Conservation (phyloP, 2,329 filamentous ascomycete genomes). For the Pestalotiopsis sp. region DNA sequence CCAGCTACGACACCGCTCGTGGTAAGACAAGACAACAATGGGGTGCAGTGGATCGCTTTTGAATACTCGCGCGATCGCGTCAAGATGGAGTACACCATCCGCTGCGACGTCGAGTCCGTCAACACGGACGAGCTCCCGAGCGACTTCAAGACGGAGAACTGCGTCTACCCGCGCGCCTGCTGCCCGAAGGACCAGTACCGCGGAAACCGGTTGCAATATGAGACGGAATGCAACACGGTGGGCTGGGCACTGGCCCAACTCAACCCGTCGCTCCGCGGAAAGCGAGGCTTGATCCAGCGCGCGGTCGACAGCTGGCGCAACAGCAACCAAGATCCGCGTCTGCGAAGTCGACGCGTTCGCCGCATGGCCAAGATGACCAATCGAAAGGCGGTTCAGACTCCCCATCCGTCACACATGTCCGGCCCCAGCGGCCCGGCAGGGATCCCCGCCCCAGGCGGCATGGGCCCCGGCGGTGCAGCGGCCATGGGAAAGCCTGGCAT, state of each 20-base stretch:
- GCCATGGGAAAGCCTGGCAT: conserved; percentile 69
- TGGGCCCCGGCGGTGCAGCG: conserved; percentile 58
- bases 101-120: conserved; percentile 96
- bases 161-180: conserved; percentile 94
- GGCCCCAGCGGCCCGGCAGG: conserved; percentile 67
- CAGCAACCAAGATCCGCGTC: conserved; percentile 92
- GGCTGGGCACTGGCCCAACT: conserved; percentile 97
- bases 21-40: conserved; percentile 92
- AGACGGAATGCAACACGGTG: conserved; percentile 99
- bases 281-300: conserved; percentile 92
- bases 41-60: conserved; percentile 98
- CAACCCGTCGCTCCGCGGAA: conserved; percentile 87
- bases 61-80: conserved; percentile 96
- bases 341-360: conserved; percentile 88
- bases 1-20: conserved; percentile 94
- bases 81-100: conserved; percentile 99
- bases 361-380: conserved; percentile 96
- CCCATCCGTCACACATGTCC: conserved; percentile 67
- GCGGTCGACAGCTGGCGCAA: conserved; percentile 99
- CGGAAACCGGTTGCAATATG: conserved; percentile 92
- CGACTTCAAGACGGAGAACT: conserved; percentile 98
- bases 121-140: conserved; percentile 81
- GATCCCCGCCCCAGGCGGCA: conserved; percentile 65
- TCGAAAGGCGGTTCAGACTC: conserved; percentile 71
- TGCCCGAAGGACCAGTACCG: conserved; percentile 95